These are phyloP conservation scores for Euphorbia tirucalli DNA, from an alignment of 345 rosid genomes.

Conservation along the genomic window DNA sequence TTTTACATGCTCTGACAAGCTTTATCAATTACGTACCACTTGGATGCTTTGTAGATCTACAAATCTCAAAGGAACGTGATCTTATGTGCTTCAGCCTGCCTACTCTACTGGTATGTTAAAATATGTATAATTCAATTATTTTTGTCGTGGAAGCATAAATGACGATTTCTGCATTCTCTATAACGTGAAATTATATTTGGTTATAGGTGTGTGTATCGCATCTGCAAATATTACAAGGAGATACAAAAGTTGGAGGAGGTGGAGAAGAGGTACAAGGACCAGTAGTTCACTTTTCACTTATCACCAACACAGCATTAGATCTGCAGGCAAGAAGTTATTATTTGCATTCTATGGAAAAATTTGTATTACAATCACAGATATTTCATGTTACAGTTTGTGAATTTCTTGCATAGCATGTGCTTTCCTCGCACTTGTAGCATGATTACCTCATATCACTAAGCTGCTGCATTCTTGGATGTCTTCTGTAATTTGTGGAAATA, in stretches of 20 bases:
- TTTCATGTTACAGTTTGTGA: background rate
- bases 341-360: background rate
- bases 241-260: constrained; percentile 70
- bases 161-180: background rate
- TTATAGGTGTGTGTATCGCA: constrained; percentile 73
- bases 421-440: background rate
- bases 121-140: background rate
- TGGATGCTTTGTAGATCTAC: constrained; percentile 51
- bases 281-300: constrained; percentile 28
- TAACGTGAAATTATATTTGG: constrained; percentile 8
- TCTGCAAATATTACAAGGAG: constrained; percentile 74
- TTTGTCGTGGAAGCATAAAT: background rate
- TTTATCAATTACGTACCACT: constrained; percentile 15
- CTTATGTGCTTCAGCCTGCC: constrained; percentile 69
- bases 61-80: constrained; percentile 87
- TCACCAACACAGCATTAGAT: background rate
- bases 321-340: background rate
- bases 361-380: background rate
- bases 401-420: background rate
- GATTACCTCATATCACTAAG: background rate
- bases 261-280: constrained; percentile 68
- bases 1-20: background rate
- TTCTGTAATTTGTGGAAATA: background rate
- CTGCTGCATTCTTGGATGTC: background rate
- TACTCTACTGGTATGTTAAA: constrained; percentile 70